These are phyloP conservation scores for Scutellaria minor DNA, from an alignment of 257 asterid genomes.

Conservation along the genomic window DNA sequence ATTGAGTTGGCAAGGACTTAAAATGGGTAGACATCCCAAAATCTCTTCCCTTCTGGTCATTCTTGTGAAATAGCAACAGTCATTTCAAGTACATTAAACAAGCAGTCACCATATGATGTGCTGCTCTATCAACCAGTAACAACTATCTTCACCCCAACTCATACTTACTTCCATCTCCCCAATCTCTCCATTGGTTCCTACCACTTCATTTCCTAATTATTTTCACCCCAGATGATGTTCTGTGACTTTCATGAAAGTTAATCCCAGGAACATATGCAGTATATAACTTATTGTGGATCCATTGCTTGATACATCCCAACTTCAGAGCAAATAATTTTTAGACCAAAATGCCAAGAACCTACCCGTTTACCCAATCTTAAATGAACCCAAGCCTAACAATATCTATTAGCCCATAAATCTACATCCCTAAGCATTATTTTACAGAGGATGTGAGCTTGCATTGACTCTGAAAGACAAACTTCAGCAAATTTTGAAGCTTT, in stretches of 20 bases:
- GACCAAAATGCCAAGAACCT: neutral
- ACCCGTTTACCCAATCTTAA: too few species aligned
- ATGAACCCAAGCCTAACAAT: neutral
- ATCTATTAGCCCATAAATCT: neutral
- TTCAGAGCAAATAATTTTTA: neutral
- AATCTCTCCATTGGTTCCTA: neutral
- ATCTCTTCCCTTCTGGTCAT: neutral
- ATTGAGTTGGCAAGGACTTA: neutral
- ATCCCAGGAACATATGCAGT: neutral
- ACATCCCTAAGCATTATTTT: conserved; percentile 11
- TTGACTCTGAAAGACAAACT: neutral
- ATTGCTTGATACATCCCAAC: neutral
- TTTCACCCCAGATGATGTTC: neutral
- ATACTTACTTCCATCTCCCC: neutral
- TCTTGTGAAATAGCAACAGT: neutral
- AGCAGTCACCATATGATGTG: neutral
- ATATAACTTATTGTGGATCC: neutral
- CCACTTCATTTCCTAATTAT: neutral
- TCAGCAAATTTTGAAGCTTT: conserved; percentile 6
- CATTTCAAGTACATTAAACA: neutral
- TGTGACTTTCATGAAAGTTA: neutral
- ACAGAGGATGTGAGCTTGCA: neutral
- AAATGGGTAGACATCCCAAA: neutral
- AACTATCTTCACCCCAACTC: neutral
- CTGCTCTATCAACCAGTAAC: neutral